These are phyloP conservation scores for Pelargonium citronellum DNA, from an alignment of 441 rosid genomes.

Conservation along the genomic window DNA sequence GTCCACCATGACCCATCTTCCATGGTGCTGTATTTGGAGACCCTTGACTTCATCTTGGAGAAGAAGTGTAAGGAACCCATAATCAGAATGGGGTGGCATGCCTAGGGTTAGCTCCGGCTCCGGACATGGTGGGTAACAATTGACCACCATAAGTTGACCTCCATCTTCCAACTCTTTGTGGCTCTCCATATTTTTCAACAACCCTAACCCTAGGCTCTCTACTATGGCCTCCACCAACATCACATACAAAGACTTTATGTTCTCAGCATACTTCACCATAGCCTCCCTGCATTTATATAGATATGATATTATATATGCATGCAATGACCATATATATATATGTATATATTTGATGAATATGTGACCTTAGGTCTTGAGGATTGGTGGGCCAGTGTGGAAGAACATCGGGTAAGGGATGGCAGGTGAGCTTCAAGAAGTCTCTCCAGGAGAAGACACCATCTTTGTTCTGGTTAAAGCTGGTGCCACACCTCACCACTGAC, in stretches of 20 bases:
- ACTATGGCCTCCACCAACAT: constrained; percentile 55
- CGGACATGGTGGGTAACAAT: constrained; percentile 78
- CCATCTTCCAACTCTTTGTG: constrained; percentile 40
- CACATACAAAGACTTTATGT: constrained; percentile 47
- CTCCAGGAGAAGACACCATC: constrained; percentile 77
- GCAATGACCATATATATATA: too few relatives aligned
- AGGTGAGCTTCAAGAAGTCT: constrained; percentile 67
- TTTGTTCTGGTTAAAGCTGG: constrained; percentile 70
- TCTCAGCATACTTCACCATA: constrained; percentile 57
- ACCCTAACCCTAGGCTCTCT: constrained; percentile 40
- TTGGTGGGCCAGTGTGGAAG: constrained; percentile 77
- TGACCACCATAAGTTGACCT: constrained; percentile 65
- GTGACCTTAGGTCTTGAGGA: constrained; percentile 61
- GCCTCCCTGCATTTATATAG: constrained; percentile 39
- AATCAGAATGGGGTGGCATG: constrained; percentile 88
- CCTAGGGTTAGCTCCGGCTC: constrained; percentile 80
- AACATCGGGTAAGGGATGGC: constrained; percentile 48
- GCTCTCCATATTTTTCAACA: constrained; percentile 23
- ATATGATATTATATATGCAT: too few relatives aligned
- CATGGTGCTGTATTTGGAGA: constrained; percentile 49
- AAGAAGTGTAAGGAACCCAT: constrained; percentile 76
- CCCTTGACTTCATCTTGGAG: constrained; percentile 81
- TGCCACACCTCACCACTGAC: constrained; percentile 69
- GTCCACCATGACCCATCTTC: constrained; percentile 63
- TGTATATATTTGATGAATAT: too few relatives aligned